Percentiles rank a stretch among this genome's conserved stretches.
Evolutionary conservation across 2,329 filamentous ascomycete species (phyloP).

Genomic region (Fusarium robinianum): DNA sequence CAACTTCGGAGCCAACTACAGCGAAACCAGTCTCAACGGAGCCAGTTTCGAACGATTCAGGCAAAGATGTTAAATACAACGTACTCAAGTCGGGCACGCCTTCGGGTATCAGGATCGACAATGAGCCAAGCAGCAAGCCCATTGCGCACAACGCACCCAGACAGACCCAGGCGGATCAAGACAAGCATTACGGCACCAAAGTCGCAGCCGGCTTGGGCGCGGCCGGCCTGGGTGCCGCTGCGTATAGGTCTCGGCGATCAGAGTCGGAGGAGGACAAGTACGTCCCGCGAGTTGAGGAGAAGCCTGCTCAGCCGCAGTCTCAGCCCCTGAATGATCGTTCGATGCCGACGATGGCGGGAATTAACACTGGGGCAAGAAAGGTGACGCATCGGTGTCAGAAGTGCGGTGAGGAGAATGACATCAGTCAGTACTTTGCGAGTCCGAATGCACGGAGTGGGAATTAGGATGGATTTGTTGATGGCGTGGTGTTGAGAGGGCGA

Average conservation of each 20-base stretch:
- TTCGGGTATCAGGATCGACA: conserved; percentile 16
- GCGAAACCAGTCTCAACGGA: background rate
- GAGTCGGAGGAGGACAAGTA: conserved; percentile 2
- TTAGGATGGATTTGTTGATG: too few species aligned
- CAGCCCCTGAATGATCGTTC: background rate
- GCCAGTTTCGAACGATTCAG: background rate
- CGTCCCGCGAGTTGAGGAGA: background rate
- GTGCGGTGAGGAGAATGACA: conserved; percentile 18
- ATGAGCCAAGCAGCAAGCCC: background rate
- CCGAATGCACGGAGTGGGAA: too few species aligned
- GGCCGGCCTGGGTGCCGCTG: background rate
- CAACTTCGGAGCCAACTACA: too few species aligned
- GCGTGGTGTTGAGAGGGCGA: too few species aligned
- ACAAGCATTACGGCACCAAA: background rate
- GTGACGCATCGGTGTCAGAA: conserved; percentile 20
- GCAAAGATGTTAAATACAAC: conserved; percentile 30
- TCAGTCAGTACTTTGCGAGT: conserved; percentile 15
- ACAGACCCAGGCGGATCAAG: background rate
- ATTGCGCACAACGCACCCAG: background rate
- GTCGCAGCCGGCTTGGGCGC: conserved; percentile 2
- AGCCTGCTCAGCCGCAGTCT: background rate
- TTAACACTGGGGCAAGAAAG: conserved; percentile 5
- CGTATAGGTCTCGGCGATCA: conserved; percentile 5
- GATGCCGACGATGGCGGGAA: background rate
- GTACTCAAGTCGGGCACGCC: conserved; percentile 27